These are phyloP conservation scores for Pleurotus pulmonarius DNA, from an alignment of 768 basidiomycete genomes.

Conservation along the genomic window DNA sequence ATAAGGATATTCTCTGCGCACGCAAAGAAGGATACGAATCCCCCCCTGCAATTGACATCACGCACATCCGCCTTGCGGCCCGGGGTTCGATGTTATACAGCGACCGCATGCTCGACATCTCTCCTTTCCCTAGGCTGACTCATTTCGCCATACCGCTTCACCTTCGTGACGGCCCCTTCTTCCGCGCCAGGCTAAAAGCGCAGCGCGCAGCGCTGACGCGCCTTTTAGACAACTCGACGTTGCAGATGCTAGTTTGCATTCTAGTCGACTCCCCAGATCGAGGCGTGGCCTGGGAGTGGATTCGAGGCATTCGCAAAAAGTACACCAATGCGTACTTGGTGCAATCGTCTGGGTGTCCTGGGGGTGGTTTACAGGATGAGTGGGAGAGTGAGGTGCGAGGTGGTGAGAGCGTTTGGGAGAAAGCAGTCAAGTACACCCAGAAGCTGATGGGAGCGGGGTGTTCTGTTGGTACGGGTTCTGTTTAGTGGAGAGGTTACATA, in stretches of 20 bases:
- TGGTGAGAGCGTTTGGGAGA: conserved; percentile 22
- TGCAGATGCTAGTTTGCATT: conserved; percentile 16
- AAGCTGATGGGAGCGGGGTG: no score
- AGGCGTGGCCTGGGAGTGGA: conserved; percentile 13
- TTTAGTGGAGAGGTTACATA: no score
- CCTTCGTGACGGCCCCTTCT: conserved; percentile 10
- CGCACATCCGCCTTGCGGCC: conserved; percentile 16
- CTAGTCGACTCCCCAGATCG: conserved; percentile 8
- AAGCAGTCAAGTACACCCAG: conserved; percentile 14
- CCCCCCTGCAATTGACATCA: conserved; percentile 13
- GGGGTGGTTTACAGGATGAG: conserved; percentile 12
- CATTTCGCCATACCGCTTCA: conserved; percentile 20
- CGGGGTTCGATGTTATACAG: conserved; percentile 11
- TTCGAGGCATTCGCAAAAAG: conserved; percentile 7
- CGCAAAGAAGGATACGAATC: no score
- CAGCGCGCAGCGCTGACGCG: no score
- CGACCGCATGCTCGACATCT: conserved; percentile 10
- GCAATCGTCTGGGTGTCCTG: conserved; percentile 1
- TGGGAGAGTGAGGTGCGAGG: conserved; percentile 23
- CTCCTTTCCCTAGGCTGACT: conserved; percentile 15
- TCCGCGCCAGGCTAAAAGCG: conserved; percentile 10
- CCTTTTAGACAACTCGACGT: background rate
- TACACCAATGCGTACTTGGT: conserved; percentile 10
- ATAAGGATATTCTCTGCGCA: no score
- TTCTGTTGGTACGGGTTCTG: no score